Percentiles rank a stretch among this genome's conserved stretches.
Evolutionary conservation across 2,329 filamentous ascomycete species (phyloP).

Genomic region (Parastagonospora nodorum): DNA sequence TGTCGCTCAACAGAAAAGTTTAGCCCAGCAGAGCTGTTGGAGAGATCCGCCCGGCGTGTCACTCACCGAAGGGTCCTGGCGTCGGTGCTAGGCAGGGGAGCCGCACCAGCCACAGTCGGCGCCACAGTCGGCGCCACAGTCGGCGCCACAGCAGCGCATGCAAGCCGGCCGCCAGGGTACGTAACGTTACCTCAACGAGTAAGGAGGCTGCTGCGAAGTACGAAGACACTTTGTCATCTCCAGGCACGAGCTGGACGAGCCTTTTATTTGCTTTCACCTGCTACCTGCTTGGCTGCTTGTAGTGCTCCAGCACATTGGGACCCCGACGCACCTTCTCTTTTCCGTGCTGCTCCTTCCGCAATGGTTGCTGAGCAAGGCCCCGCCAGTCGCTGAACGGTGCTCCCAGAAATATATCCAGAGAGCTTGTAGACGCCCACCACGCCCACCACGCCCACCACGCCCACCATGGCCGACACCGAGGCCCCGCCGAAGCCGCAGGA

Average conservation of each 20-base stretch:
- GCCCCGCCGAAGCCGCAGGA: conserved; percentile 15
- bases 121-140: neutral
- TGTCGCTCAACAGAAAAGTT: conserved; percentile 42
- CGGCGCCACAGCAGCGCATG: conserved; percentile 5
- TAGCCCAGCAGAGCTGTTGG: conserved; percentile 23
- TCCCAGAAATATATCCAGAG: conserved; percentile 18
- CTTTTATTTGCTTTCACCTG: neutral
- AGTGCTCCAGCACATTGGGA: conserved; percentile 8
- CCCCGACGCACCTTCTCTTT: conserved; percentile 8
- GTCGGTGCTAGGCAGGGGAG: conserved; percentile 5
- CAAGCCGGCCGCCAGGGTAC: conserved; percentile 20
- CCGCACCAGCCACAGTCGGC: conserved; percentile 5
- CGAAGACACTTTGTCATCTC: conserved; percentile 34
- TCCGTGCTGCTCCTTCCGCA: conserved; percentile 20
- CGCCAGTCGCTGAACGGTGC: conserved; percentile 24
- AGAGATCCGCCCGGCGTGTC: conserved; percentile 17
- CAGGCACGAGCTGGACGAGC: neutral
- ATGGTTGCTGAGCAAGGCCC: conserved; percentile 29
- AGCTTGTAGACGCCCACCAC: conserved; percentile 8
- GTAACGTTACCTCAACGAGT: conserved; percentile 20
- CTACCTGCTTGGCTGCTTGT: neutral
- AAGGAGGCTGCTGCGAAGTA: conserved; percentile 29
- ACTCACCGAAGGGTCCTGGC: conserved; percentile 12
- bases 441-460: conserved; percentile 30
- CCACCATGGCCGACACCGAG: conserved; percentile 44